Conservation (phyloP, 2,329 filamentous ascomycete genomes). For the Neonectria ditissima region DNA sequence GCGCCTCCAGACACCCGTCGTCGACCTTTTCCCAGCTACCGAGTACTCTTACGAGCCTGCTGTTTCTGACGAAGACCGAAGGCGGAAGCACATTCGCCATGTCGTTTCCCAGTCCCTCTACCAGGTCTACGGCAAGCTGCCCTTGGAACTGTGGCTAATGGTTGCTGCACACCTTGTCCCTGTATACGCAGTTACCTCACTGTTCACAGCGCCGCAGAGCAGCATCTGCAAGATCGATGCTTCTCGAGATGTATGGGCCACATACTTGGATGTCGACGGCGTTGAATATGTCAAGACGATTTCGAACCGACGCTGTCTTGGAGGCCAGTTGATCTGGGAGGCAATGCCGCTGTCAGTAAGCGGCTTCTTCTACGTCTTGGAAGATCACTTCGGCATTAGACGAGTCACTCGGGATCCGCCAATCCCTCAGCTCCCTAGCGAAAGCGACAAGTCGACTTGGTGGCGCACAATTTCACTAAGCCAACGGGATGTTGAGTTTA, state of each 20-base stretch:
- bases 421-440: neutral
- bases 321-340: too few species aligned
- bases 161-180: conserved; percentile 16
- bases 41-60: conserved; percentile 31
- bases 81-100: conserved; percentile 19
- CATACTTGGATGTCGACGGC: conserved; percentile 26
- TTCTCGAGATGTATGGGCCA: conserved; percentile 27
- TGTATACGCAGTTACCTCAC: conserved; percentile 26
- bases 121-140: conserved; percentile 10
- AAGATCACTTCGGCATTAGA: conserved; percentile 33
- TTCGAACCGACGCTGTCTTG: conserved; percentile 19
- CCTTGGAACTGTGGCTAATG: conserved; percentile 21
- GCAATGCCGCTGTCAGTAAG: too few species aligned
- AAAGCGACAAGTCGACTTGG: conserved; percentile 11
- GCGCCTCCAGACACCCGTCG: conserved; percentile 4
- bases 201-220: neutral
- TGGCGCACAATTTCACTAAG: conserved; percentile 27
- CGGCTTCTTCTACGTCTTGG: conserved; percentile 16
- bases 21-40: conserved; percentile 14
- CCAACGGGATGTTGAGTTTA: conserved; percentile 9
- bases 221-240: conserved; percentile 11
- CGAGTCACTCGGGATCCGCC: conserved; percentile 11
- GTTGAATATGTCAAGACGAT: conserved; percentile 28
- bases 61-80: conserved; percentile 11
- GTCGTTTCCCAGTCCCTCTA: neutral